Base-by-base conservation (phyloP, 371 early-diverging fungal genomes). In the Sporodiniella umbellata region DNA sequence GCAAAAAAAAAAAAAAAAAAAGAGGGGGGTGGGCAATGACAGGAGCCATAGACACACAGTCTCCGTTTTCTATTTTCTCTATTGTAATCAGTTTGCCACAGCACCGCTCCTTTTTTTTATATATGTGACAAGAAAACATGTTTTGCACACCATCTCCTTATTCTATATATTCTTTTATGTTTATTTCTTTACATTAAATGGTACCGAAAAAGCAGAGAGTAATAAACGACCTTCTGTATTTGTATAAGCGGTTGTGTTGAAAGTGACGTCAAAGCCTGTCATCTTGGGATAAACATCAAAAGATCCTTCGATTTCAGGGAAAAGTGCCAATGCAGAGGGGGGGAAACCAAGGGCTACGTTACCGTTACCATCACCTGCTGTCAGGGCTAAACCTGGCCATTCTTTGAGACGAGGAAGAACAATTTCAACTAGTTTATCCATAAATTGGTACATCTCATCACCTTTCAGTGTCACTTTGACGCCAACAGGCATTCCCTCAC, bases 221-320 rank as follows among this genome's bases (percentile, higher is more conserved):
- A 95, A 70, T 35, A 93, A 64, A 28, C 92, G 83, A 4, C 92
- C 92, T n/a, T 89, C 88, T 38, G 81, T 65, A 57, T 93, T 90
- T 51, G 83, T 86, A 59, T 75, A 76, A 8, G 89, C 94, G 0
- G 92, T 89, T 21, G 96, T 96, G 51, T 85, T 80, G 56, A 96
- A 85, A 25, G 81, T 81, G 53, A 98, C 85, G 51, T 86, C 83
- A 55, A 94, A 90, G 25, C 93, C 94, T 25, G 89, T 89, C 75
- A 95, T 80, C 50, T 83, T 71, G 18, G 96, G 96, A 68, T 87
- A 92, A 71, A 86, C 84, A 53, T 96, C 96, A 70, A 93, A 96
- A 51, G 90, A 89, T 28, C 86, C 85, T 75, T 96, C 98, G 55
- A 96, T 91, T 77, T 98, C 96, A 6, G 96, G 96, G 81, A 96